A percentile compares a stretch with the other conserved stretches of the same genome.
phyloP scores from a whole-genome alignment of 768 basidiomycete species.

The Suillus clintonianus region DNA sequence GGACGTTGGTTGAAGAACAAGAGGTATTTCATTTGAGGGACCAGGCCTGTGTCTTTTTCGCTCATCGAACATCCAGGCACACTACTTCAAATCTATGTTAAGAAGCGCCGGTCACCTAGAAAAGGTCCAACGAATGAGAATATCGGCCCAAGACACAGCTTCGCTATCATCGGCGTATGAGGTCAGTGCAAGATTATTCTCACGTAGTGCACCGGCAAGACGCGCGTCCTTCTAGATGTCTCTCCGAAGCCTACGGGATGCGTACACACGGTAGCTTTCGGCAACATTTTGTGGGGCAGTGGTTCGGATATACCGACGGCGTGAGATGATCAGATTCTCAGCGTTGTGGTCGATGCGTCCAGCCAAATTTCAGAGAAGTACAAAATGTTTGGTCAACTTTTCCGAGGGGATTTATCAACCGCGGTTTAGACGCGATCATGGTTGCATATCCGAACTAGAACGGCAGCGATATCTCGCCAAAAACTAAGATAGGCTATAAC shows the following conservation, averaged over 20 bases:
- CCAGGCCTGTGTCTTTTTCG: neutral
- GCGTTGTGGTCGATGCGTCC: neutral
- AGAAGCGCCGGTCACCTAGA: slow-evolving; percentile 69
- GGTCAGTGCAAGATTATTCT: slow-evolving; percentile 40
- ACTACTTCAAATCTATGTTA: slow-evolving; percentile 86
- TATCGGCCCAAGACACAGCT: slow-evolving; percentile 61
- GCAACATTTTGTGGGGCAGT: neutral
- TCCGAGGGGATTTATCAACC: neutral
- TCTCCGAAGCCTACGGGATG: slow-evolving; percentile 28
- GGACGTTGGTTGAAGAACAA: slow-evolving; percentile 95
- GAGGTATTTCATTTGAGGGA: slow-evolving; percentile 49
- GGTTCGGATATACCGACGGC: neutral
- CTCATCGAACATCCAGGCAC: slow-evolving; percentile 51
- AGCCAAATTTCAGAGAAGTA: neutral
- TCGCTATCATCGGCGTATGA: slow-evolving; percentile 64
- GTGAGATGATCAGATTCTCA: neutral
- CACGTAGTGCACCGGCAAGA: slow-evolving; percentile 5
- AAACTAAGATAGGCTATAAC: too few species aligned
- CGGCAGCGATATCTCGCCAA: too few species aligned
- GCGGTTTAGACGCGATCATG: too few species aligned
- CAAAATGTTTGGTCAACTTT: neutral
- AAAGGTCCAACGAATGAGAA: slow-evolving; percentile 65
- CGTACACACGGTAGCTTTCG: slow-evolving; percentile 21
- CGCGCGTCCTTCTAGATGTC: slow-evolving; percentile 24
- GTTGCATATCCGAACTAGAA: too few species aligned